Evolutionary conservation across 768 basidiomycete genomes (phyloP).

Genomic region (Lanmaoa pseudosensibilis): DNA sequence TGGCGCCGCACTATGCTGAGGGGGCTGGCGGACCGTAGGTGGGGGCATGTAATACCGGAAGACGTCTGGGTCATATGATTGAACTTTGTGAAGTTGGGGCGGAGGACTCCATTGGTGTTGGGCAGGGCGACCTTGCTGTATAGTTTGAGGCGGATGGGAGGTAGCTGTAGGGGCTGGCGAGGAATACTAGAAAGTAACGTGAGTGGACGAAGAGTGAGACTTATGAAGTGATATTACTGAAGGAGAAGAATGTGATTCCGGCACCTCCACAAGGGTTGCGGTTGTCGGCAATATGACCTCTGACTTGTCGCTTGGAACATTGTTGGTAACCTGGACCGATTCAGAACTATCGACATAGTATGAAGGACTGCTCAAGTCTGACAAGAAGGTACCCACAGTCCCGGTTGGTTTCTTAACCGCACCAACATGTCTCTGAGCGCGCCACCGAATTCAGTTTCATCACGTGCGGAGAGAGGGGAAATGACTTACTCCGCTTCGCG

Average conservation of each 20-base stretch:
- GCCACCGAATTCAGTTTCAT: constrained; percentile 1
- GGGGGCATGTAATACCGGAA: constrained; percentile 7
- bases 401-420: constrained; percentile 13
- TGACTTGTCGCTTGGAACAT: constrained; percentile 4
- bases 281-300: constrained; percentile 33
- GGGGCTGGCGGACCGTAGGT: not conserved
- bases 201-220: not conserved
- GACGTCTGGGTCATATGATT: not conserved
- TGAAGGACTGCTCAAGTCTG: not conserved
- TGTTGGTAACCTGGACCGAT: constrained; percentile 16
- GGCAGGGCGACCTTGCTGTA: constrained; percentile 4
- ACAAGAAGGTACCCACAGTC: constrained; percentile 14
- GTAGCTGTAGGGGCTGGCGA: not conserved
- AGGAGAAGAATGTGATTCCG: constrained; percentile 17
- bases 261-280: constrained; percentile 37
- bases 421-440: constrained; percentile 22
- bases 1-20: not conserved
- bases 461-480: not conserved
- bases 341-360: constrained; percentile 13
- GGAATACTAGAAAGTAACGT: constrained; percentile 16
- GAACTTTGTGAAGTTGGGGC: constrained; percentile 1
- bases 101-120: not conserved
- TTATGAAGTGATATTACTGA: constrained; percentile 12
- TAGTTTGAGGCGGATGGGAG: constrained; percentile 1
- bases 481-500: constrained; percentile 44